Evolutionary conservation across 2,329 filamentous ascomycete species (phyloP).

Genomic region (Trichophyton schoenleinii): DNA sequence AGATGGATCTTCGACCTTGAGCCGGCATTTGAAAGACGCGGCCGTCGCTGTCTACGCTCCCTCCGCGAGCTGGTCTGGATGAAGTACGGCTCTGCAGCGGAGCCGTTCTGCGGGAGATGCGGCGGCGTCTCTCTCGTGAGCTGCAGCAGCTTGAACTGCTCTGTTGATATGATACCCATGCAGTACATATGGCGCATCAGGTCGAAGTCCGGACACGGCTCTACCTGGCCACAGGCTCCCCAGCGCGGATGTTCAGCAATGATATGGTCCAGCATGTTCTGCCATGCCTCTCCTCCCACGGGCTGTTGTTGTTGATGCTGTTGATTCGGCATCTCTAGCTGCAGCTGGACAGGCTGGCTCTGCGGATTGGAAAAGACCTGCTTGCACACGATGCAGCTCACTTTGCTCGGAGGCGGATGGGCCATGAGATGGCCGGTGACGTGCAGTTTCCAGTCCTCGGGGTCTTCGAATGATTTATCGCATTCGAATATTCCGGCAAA

Average conservation of each 20-base stretch:
- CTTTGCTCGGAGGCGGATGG: slow-evolving; percentile 27
- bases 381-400: slow-evolving; percentile 34
- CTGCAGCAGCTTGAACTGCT: slow-evolving; percentile 34
- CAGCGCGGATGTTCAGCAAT: slow-evolving; percentile 28
- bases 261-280: slow-evolving; percentile 32
- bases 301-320: background rate
- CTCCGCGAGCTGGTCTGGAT: background rate
- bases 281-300: slow-evolving; percentile 25
- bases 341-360: background rate
- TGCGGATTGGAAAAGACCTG: slow-evolving; percentile 14
- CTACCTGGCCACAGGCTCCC: slow-evolving; percentile 29
- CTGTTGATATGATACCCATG: slow-evolving; percentile 30
- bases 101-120: background rate
- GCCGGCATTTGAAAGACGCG: background rate
- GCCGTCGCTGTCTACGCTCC: slow-evolving; percentile 1
- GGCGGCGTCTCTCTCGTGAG: slow-evolving; percentile 16
- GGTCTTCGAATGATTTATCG: slow-evolving; percentile 27
- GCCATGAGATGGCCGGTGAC: slow-evolving; percentile 35
- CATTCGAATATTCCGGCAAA: slow-evolving; percentile 34
- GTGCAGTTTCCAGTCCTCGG: slow-evolving; percentile 31
- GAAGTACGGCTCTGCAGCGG: background rate
- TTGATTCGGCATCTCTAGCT: background rate
- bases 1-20: background rate
- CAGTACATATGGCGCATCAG: slow-evolving; percentile 36
- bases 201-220: slow-evolving; percentile 31